Percentiles rank a stretch among this genome's conserved stretches.
phyloP scores from a whole-genome alignment of 2,329 filamentous ascomycete species.

The Diaporthe humulicola region DNA sequence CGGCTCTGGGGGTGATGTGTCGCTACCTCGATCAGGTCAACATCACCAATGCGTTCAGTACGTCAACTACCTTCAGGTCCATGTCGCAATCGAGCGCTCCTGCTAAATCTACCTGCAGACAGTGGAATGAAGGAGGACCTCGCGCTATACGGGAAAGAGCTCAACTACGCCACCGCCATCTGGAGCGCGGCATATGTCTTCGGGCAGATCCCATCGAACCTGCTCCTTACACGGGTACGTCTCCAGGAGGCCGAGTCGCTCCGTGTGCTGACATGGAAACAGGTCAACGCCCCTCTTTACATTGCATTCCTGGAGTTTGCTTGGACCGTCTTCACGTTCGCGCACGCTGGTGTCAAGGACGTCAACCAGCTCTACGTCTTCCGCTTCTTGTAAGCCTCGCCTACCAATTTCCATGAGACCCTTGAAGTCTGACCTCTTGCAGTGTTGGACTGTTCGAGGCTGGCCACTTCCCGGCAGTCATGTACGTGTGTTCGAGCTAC shows the following conservation, averaged over 20 bases:
- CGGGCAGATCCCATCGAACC: conserved; percentile 48
- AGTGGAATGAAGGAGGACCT: conserved; percentile 46
- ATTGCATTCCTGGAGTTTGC: conserved; percentile 17
- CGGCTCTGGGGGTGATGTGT: not conserved
- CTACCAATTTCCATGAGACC: not conserved
- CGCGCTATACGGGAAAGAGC: conserved; percentile 47
- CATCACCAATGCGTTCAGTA: conserved; percentile 10
- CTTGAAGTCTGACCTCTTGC: not conserved
- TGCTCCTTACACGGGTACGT: conserved; percentile 38
- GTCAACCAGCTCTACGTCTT: conserved; percentile 5
- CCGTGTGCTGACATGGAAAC: not conserved
- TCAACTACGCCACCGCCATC: conserved; percentile 48
- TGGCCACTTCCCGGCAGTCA: conserved; percentile 48
- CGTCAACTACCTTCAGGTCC: not conserved
- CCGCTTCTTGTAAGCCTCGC: not conserved
- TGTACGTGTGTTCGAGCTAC: conserved; percentile 49
- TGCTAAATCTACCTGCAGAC: not conserved
- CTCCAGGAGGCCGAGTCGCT: rapidly evolving
- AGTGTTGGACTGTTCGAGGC: conserved; percentile 49
- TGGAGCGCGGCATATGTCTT: conserved; percentile 50
- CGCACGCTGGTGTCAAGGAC: not conserved
- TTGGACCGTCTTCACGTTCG: conserved; percentile 12
- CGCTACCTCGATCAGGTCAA: conserved; percentile 21
- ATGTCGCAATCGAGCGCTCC: rapidly evolving
- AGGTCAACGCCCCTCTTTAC: conserved; percentile 12